phyloP scores from a whole-genome alignment of 208 protist species.

The Trypanosoma cruzi region DNA sequence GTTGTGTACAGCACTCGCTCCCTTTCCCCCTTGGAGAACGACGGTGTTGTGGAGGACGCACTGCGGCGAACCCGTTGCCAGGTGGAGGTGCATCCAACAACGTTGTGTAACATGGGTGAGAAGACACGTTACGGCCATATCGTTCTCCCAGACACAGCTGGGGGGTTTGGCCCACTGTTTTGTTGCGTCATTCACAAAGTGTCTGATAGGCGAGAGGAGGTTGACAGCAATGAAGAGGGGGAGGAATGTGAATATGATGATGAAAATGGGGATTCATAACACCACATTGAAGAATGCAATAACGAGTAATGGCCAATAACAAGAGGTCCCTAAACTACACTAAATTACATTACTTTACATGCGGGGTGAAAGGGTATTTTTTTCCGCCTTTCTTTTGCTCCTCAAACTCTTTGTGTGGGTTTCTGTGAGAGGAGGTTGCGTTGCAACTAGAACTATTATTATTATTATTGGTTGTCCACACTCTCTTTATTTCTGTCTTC shows the following conservation, averaged over 20 bases:
- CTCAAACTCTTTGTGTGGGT: not conserved
- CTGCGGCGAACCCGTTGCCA: slow-evolving; percentile 63
- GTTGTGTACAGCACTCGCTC: slow-evolving; percentile 94
- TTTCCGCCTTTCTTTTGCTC: not conserved
- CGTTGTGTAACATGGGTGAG: slow-evolving; percentile 46
- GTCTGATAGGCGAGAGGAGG: slow-evolving; percentile 31
- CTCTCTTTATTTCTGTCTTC: too few species aligned
- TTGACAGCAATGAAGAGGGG: slow-evolving; percentile 20
- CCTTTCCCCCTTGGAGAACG: slow-evolving; percentile 89
- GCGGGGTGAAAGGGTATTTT: not conserved
- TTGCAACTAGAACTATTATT: not conserved
- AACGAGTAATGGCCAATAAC: slow-evolving; percentile 3
- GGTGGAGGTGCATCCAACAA: slow-evolving; percentile 40
- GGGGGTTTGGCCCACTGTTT: slow-evolving; percentile 77
- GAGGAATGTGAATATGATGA: slow-evolving; percentile 27
- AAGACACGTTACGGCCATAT: slow-evolving; percentile 65
- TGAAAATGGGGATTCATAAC: slow-evolving; percentile 6
- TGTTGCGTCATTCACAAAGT: slow-evolving; percentile 73
- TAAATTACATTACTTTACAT: too few species aligned
- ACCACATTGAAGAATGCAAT: not conserved
- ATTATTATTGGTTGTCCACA: not conserved
- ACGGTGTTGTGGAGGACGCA: slow-evolving; percentile 73
- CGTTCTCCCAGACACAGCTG: slow-evolving; percentile 63
- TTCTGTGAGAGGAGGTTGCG: not conserved
- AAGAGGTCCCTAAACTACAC: not conserved